Conservation (phyloP, 352 stramenopile species). For the Halophytophthora batemanensis region DNA sequence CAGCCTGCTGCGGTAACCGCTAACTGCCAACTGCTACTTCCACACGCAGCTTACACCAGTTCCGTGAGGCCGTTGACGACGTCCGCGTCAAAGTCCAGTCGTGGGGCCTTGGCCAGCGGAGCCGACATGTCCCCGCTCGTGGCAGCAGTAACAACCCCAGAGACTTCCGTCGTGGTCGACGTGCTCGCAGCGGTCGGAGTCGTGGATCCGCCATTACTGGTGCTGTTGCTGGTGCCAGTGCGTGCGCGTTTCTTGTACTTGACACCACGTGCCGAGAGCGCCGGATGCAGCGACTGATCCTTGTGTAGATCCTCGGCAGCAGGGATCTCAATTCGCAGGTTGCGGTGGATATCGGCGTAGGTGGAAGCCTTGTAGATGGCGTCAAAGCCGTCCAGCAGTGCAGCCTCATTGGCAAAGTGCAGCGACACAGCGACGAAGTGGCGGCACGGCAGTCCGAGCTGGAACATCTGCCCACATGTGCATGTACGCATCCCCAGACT, state of each 20-base stretch:
- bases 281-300: slow-evolving; percentile 58
- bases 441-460: slow-evolving; percentile 72
- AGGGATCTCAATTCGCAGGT: slow-evolving; percentile 75
- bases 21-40: neutral
- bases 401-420: slow-evolving; percentile 54
- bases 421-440: slow-evolving; percentile 70
- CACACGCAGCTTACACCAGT: slow-evolving; percentile 34
- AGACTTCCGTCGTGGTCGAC: slow-evolving; percentile 8
- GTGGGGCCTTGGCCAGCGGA: slow-evolving; percentile 40
- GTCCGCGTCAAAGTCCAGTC: slow-evolving; percentile 60
- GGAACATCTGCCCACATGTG: slow-evolving; percentile 67
- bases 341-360: slow-evolving; percentile 59
- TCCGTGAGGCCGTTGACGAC: slow-evolving; percentile 55
- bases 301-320: slow-evolving; percentile 67
- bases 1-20: too few species aligned
- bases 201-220: slow-evolving; percentile 1
- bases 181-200: slow-evolving; percentile 2
- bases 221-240: slow-evolving; percentile 14
- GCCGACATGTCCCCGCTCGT: slow-evolving; percentile 13
- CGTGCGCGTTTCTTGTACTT: slow-evolving; percentile 67
- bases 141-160: slow-evolving; percentile 8
- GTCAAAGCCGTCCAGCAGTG: slow-evolving; percentile 61
- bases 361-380: slow-evolving; percentile 65
- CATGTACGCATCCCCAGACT: slow-evolving; percentile 56
- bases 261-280: slow-evolving; percentile 33